Evolutionary conservation across 805 yeast species (phyloP).

Genomic region (Wickerhamomyces mucosus): DNA sequence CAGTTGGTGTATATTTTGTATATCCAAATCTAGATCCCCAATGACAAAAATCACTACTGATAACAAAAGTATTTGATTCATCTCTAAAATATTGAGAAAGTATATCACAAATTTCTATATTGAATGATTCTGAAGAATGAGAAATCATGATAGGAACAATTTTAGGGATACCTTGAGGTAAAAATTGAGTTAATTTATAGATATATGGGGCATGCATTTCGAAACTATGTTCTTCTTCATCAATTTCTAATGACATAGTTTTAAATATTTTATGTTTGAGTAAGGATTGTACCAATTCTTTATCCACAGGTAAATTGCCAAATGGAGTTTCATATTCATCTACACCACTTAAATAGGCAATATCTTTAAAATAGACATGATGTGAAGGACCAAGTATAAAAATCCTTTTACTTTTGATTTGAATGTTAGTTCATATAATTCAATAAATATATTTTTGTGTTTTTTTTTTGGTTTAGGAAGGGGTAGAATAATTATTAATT

Average conservation of each 20-base stretch:
- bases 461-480: no score
- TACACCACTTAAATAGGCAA: slow-evolving; percentile 44
- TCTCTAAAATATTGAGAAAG: slow-evolving; percentile 47
- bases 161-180: slow-evolving; percentile 26
- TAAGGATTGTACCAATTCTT: slow-evolving; percentile 29
- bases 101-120: slow-evolving; percentile 33
- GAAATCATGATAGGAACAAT: slow-evolving; percentile 81
- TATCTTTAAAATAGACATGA: slow-evolving; percentile 66
- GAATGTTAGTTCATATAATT: slow-evolving; percentile 2
- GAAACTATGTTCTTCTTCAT: slow-evolving; percentile 82
- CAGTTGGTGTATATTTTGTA: slow-evolving; percentile 33
- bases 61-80: slow-evolving; percentile 55
- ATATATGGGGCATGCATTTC: slow-evolving; percentile 90
- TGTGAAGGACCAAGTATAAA: slow-evolving; percentile 92
- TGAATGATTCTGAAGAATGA: slow-evolving; percentile 38
- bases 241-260: slow-evolving; percentile 49
- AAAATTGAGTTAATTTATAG: slow-evolving; percentile 33
- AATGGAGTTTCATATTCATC: slow-evolving; percentile 68
- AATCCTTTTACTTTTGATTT: slow-evolving; percentile 40
- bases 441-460: no score
- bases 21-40: slow-evolving; percentile 74
- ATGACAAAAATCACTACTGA: slow-evolving; percentile 91
- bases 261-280: slow-evolving; percentile 35
- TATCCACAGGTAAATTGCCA: slow-evolving; percentile 66
- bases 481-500: background rate